Evolutionary conservation across 176 grass and related monocot species (phyloP).

Genomic region (Eleusine coracana): DNA sequence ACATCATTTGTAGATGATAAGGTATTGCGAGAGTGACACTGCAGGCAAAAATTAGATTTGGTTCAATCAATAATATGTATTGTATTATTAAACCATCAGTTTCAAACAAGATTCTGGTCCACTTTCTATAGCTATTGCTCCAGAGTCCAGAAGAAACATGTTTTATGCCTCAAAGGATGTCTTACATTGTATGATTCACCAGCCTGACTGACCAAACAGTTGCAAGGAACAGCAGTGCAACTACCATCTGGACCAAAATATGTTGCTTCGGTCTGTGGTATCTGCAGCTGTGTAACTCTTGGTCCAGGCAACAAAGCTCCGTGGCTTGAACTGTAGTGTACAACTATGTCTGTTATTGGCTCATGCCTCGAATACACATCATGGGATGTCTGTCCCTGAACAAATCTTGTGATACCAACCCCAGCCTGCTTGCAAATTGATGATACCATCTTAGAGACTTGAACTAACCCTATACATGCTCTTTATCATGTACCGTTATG

Average conservation of each 20-base stretch:
- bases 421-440: conserved; percentile 42
- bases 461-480: neutral
- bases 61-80: neutral
- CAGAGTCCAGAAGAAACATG: neutral
- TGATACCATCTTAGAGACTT: conserved; percentile 32
- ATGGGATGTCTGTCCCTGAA: conserved; percentile 32
- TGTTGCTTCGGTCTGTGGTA: conserved; percentile 35
- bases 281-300: conserved; percentile 26
- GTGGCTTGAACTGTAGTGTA: conserved; percentile 33
- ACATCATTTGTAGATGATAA: neutral
- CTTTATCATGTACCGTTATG: neutral
- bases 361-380: conserved; percentile 26
- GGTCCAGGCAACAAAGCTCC: conserved; percentile 24
- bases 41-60: conserved; percentile 19
- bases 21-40: conserved; percentile 15
- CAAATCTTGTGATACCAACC: conserved; percentile 27
- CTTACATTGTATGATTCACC: conserved; percentile 38
- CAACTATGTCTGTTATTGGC: neutral
- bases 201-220: conserved; percentile 25
- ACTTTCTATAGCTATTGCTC: neutral
- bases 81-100: conserved; percentile 5
- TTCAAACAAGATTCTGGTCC: conserved; percentile 7
- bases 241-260: conserved; percentile 18
- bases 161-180: neutral
- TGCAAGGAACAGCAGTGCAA: conserved; percentile 13